These are phyloP conservation scores for Aspergillus novoparasiticus DNA, from an alignment of 2,329 filamentous ascomycete genomes.

Conservation along the genomic window DNA sequence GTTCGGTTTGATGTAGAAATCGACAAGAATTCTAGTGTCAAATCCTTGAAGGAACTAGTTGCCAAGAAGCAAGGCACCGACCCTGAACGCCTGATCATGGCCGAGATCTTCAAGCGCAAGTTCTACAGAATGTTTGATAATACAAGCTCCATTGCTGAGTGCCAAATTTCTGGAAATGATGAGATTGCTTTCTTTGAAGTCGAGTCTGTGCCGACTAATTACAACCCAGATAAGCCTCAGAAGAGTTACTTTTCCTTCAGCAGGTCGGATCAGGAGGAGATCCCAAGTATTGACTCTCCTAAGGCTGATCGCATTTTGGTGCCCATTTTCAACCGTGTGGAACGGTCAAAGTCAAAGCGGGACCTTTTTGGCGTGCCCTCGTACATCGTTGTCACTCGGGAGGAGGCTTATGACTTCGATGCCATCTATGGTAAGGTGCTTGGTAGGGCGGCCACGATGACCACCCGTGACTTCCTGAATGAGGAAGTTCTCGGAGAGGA, in stretches of 20 bases:
- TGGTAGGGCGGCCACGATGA: conserved; percentile 73
- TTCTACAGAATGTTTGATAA: conserved; percentile 89
- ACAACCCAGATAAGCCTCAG: conserved; percentile 59
- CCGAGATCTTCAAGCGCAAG: conserved; percentile 78
- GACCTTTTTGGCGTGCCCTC: conserved; percentile 46
- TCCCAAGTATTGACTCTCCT: conserved; percentile 45
- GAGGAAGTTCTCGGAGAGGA: conserved; percentile 50
- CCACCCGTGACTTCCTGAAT: conserved; percentile 67
- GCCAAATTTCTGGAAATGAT: conserved; percentile 63
- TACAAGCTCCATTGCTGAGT: conserved; percentile 67
- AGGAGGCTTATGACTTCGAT: conserved; percentile 72
- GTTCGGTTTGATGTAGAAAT: conserved; percentile 76
- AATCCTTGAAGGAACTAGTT: conserved; percentile 52
- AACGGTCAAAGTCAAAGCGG: conserved; percentile 26
- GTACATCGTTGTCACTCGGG: conserved; percentile 73
- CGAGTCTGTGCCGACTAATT: conserved; percentile 77
- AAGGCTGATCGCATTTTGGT: conserved; percentile 50
- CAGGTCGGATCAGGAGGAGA: conserved; percentile 41
- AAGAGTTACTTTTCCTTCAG: conserved; percentile 38
- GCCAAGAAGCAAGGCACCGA: conserved; percentile 54
- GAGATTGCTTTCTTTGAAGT: conserved; percentile 76
- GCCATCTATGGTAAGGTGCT: conserved; percentile 78
- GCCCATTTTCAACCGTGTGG: conserved; percentile 50
- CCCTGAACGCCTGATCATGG: conserved; percentile 69
- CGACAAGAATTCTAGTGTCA: conserved; percentile 66